Evolutionary conservation across 2,329 filamentous ascomycete genomes (phyloP), one percentile per base, ranked within the genome.

Genomic region (Penicillium sp.): DNA sequence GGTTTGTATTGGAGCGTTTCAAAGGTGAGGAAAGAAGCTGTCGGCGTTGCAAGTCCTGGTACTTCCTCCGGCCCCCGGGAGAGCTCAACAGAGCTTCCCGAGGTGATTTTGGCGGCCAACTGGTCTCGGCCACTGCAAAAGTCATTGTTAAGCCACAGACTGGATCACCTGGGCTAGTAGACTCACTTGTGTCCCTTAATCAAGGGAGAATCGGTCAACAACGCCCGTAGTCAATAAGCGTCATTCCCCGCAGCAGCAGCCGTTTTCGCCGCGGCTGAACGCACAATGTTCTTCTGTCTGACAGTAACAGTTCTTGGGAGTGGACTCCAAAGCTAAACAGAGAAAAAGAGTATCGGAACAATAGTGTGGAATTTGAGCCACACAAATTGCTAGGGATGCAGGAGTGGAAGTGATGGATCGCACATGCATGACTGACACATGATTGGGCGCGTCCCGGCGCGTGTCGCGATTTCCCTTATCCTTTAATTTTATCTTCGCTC

Each of bases 21-120:
- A 81, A 77, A 0, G 89, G 88, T 1, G 89, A 91, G 0, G 87
- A 85, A 1, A 88, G 88, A 1, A 88, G 88, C 26, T 90, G 88
- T 37, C 81, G 82, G 65, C 87, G 84, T 63, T 86, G 83, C 66
- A 89, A 80, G 59, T 88, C 85, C 71, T 88, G 84, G 68, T 91
- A 86, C 72, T 87, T 88, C 71, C 88, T 86, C 67, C 92, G 88
- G 53, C 92, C 93, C 63, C 88, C 86, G 1, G 93, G 93, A 3
- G 93, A 88, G 70, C 82, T 85, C 57, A 88, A 75, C 16, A 88
- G 77, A 23, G 85, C 86, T 61, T 87, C 83, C 65, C 82, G 80
- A 16, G 86, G 85, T 21, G 85, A 88, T 67, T 82, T 80, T 19
- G 86, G 86, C 55, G 86, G 86, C 86, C 86, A 88, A 68, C 75